phyloP scores from a whole-genome alignment of 2,329 filamentous ascomycete genomes.

The Aspergillus sp. region DNA sequence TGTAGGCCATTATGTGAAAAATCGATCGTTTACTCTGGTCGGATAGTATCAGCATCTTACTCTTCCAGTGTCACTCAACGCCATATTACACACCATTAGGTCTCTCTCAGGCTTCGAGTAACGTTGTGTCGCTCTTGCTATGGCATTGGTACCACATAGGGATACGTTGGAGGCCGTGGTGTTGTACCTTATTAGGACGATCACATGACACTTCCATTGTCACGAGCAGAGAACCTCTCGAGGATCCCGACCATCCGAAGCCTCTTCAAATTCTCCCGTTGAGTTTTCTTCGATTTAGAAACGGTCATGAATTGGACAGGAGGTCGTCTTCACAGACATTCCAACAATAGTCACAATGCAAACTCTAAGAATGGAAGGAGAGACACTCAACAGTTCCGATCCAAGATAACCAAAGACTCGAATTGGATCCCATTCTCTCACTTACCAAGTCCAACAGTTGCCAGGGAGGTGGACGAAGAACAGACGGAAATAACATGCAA shows the following conservation, averaged over 20 bases:
- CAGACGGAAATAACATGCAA: background rate
- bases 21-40: too few relatives aligned
- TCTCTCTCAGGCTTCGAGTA: too few relatives aligned
- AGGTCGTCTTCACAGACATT: constrained; percentile 42
- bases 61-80: too few relatives aligned
- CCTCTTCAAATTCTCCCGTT: background rate
- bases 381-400: background rate
- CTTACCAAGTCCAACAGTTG: background rate
- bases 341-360: constrained; percentile 28
- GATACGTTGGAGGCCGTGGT: too few relatives aligned
- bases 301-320: constrained; percentile 46
- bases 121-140: too few relatives aligned
- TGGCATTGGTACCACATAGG: too few relatives aligned
- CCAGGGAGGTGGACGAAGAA: background rate
- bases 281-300: background rate
- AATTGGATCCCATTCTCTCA: background rate
- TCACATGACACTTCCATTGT: background rate
- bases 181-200: background rate
- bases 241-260: background rate
- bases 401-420: background rate
- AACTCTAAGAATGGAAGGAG: constrained; percentile 26
- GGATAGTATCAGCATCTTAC: too few relatives aligned
- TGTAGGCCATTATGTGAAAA: too few relatives aligned
- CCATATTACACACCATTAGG: too few relatives aligned
- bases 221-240: background rate